Percentiles rank a stretch among this genome's conserved stretches.
Conservation (phyloP, 768 basidiomycete genomes). For the Porpolomopsis calyptriformis region DNA sequence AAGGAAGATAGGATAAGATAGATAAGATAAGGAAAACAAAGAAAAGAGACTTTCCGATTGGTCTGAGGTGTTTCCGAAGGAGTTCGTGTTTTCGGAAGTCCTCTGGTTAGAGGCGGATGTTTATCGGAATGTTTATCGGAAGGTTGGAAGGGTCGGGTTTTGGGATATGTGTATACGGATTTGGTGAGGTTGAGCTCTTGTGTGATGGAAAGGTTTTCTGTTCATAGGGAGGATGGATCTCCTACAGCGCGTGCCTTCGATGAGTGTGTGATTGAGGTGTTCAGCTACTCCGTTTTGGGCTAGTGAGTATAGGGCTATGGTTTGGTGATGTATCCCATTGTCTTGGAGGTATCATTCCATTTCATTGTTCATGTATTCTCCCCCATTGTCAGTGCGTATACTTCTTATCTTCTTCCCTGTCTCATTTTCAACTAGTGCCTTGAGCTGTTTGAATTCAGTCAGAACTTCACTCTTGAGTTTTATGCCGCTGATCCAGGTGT, state of each 20-base stretch:
- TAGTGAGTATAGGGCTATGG: slow-evolving; percentile 17
- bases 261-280: slow-evolving; percentile 16
- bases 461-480: neutral
- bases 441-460: neutral
- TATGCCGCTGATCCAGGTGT: neutral
- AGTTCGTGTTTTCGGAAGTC: too few relatives aligned
- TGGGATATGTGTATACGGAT: too few relatives aligned
- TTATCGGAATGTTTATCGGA: too few relatives aligned
- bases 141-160: too few relatives aligned
- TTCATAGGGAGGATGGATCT: too few relatives aligned
- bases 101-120: too few relatives aligned
- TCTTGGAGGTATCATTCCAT: neutral
- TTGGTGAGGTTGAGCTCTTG: too few relatives aligned
- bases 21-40: too few relatives aligned
- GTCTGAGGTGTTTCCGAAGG: too few relatives aligned
- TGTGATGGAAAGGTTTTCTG: too few relatives aligned
- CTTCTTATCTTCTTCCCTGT: neutral
- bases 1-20: too few relatives aligned
- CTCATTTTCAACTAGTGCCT: neutral
- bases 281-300: slow-evolving; percentile 25
- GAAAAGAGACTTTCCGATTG: too few relatives aligned
- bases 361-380: slow-evolving; percentile 11
- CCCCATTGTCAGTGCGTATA: slow-evolving; percentile 1
- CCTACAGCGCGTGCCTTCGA: slow-evolving; percentile 13
- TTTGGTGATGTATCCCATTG: slow-evolving; percentile 16